Percentiles rank a stretch among this genome's conserved stretches.
Evolutionary conservation across 257 asterid genomes (phyloP).

Genomic region (Gynochthodes officinalis): DNA sequence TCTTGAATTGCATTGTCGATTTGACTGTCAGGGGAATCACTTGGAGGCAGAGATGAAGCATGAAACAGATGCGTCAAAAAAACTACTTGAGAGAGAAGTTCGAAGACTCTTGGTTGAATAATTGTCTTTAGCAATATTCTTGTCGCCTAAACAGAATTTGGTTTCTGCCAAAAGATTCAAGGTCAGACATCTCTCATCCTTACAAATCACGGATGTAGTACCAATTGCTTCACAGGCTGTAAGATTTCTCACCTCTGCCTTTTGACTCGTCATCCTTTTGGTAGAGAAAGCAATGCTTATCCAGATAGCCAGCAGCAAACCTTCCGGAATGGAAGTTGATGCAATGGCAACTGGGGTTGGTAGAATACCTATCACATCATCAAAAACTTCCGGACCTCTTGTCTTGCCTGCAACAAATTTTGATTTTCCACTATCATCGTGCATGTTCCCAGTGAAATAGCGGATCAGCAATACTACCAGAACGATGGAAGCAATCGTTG

Average conservation of each 20-base stretch:
- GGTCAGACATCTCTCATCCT: slow-evolving; percentile 57
- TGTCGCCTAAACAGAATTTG: slow-evolving; percentile 32
- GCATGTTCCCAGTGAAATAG: slow-evolving; percentile 55
- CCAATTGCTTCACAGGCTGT: slow-evolving; percentile 68
- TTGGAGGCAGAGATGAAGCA: slow-evolving; percentile 28
- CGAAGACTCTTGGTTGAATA: slow-evolving; percentile 26
- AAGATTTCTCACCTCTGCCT: slow-evolving; percentile 64
- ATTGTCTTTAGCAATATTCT: neutral
- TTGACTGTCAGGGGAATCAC: slow-evolving; percentile 42
- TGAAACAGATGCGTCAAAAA: slow-evolving; percentile 35
- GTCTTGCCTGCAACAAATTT: slow-evolving; percentile 38
- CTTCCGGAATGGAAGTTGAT: slow-evolving; percentile 65
- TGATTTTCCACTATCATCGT: slow-evolving; percentile 3
- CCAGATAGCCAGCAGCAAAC: slow-evolving; percentile 57
- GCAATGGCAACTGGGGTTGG: slow-evolving; percentile 53
- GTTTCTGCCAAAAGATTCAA: slow-evolving; percentile 47
- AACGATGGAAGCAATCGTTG: slow-evolving; percentile 41
- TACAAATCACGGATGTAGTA: slow-evolving; percentile 63
- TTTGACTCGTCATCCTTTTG: slow-evolving; percentile 53
- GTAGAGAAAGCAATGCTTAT: slow-evolving; percentile 55
- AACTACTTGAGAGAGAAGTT: slow-evolving; percentile 40
- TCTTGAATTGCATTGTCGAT: slow-evolving; percentile 46
- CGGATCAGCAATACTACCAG: slow-evolving; percentile 44
- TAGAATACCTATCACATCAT: slow-evolving; percentile 46
- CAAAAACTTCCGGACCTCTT: slow-evolving; percentile 27